Evolutionary conservation across 1,284 basidiomycete species (phyloP), one percentile per base, ranked within the genome.

Genomic region (Rhizoctonia solani): DNA sequence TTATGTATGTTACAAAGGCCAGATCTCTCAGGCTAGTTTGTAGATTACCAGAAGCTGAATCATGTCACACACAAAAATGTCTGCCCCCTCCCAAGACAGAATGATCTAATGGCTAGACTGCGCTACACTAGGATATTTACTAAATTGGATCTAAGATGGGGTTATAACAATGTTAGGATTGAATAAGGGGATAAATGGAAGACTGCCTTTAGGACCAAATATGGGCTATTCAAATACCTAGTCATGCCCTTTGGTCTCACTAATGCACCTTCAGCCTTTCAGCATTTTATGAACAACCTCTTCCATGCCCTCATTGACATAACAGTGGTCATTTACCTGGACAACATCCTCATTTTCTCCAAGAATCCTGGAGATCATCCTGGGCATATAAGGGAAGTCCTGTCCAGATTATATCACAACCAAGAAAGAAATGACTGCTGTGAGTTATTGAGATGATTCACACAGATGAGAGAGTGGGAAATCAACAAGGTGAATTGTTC

Each of bases 171-270:
- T 0, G 19, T 78, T 0, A 68, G 74, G 0, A 71, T 78, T 21
- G 37, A 30, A 5, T 34, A 29, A 39, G 72, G 74, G 0, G 70
- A 76, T 44, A 74, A 76, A 56, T 74, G 73, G 74, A 79, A 77
- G 54, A 78, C 77, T 0, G 75, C 76, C 0, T 79, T 80, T 70
- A 19, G 69, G 1, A 77, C 74, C 0, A 74, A 72, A 19, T 75
- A 75, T 13, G 78, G 79, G 19, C 61, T 74, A 3, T 81, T 74
- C 69, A 75, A 81, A 69, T 77, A 71, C 68, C 63, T 72, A 1
- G 77, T 81, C 37, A 76, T 81, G 76, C 77, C 76, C 0, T 79
- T 79, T 53, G 76, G 79, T 0, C 72, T 80, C 5, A 76, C 74
- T 41, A 81, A 81, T 68, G 76, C 75, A 0, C 79, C 78, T 0